phyloP scores from a whole-genome alignment of 768 basidiomycete genomes.

The Amanita rimosa region DNA sequence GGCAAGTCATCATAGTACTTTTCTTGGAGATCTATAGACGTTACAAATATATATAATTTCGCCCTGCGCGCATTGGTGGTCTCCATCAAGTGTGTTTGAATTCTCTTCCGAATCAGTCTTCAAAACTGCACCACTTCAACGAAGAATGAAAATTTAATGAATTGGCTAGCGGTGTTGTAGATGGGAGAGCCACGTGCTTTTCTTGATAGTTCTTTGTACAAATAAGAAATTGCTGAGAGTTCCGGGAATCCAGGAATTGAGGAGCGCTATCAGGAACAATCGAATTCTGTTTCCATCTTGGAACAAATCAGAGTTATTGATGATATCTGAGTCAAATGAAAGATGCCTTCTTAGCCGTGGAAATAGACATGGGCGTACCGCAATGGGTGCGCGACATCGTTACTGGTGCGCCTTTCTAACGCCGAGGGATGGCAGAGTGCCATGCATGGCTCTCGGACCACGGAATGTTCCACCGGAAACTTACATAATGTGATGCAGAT shows the following conservation, averaged over 20 bases:
- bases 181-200: too few species aligned
- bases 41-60: neutral
- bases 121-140: too few species aligned
- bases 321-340: neutral
- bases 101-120: too few species aligned
- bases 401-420: neutral
- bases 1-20: neutral
- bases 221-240: too few species aligned
- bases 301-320: neutral
- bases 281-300: too few species aligned
- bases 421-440: neutral
- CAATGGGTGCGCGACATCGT: neutral
- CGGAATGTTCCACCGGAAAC: conserved; percentile 5
- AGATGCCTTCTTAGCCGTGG: too few species aligned
- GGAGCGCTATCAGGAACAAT: neutral
- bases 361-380: neutral
- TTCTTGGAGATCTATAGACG: neutral
- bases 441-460: neutral
- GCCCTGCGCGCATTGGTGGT: neutral
- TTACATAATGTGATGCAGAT: conserved; percentile 6
- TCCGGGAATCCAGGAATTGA: too few species aligned
- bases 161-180: too few species aligned
- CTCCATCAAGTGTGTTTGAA: neutral
- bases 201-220: too few species aligned
- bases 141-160: too few species aligned